phyloP scores from a whole-genome alignment of 345 rosid species.

The Anastatica hierochuntica region DNA sequence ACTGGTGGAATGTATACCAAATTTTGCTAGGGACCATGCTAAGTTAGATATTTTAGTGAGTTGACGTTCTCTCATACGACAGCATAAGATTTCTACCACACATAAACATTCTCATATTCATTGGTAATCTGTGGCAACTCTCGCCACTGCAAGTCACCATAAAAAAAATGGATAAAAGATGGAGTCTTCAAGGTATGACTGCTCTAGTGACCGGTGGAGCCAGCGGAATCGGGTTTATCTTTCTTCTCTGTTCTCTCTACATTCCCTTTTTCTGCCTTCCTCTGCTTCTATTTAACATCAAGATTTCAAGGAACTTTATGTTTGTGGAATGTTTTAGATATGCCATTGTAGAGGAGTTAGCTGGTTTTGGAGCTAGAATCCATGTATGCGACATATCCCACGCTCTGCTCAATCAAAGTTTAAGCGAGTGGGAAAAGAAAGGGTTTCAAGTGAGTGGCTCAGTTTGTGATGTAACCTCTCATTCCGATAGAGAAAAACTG shows the following conservation, averaged over 20 bases:
- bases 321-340: not conserved
- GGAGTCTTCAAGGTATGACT: constrained; percentile 23
- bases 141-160: too few relatives aligned
- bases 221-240: constrained; percentile 11
- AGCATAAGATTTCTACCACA: too few relatives aligned
- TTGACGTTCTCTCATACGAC: too few relatives aligned
- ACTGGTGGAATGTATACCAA: too few relatives aligned
- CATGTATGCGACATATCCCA: constrained; percentile 9
- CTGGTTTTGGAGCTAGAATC: constrained; percentile 3
- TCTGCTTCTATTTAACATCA: not conserved
- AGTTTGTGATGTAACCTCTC: constrained; percentile 16
- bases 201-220: constrained; percentile 24
- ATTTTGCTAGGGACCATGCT: too few relatives aligned
- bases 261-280: not conserved
- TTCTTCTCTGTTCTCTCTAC: too few relatives aligned
- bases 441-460: constrained; percentile 23
- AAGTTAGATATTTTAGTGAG: too few relatives aligned
- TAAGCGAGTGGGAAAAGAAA: constrained; percentile 11
- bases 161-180: constrained; percentile 5
- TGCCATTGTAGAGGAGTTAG: constrained; percentile 20
- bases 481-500: constrained; percentile 1
- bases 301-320: not conserved
- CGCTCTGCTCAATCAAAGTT: not conserved
- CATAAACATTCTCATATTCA: too few relatives aligned
- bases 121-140: too few relatives aligned